phyloP scores from a whole-genome alignment of 208 protist species.

The Trypanosomatidae sp. region DNA sequence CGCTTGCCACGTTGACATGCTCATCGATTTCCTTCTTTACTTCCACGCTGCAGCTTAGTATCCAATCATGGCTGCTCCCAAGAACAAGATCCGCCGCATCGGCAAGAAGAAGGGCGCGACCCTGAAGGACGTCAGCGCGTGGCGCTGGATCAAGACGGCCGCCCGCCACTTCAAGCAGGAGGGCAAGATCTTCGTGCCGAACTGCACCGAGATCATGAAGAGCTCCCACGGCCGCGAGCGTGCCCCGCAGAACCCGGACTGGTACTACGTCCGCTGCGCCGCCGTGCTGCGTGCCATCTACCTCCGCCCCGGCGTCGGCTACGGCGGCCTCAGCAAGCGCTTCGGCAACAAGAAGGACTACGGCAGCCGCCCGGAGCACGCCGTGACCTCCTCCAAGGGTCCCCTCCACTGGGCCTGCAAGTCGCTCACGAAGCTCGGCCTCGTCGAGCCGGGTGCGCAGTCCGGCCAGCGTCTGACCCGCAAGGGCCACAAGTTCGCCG shows the following conservation, averaged over 20 bases:
- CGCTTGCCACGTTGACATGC: no score
- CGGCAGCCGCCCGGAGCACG: constrained; percentile 89
- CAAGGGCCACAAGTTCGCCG: constrained; percentile 94
- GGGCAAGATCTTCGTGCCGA: constrained; percentile 94
- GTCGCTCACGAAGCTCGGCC: constrained; percentile 92
- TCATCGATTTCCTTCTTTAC: no score
- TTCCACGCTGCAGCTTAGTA: no score
- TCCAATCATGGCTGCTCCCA: constrained; percentile 56
- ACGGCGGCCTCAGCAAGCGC: constrained; percentile 92
- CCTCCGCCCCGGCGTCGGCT: constrained; percentile 94
- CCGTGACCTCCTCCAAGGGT: constrained; percentile 74
- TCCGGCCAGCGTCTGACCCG: constrained; percentile 93
- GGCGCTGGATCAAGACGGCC: constrained; percentile 95
- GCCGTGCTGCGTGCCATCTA: constrained; percentile 97
- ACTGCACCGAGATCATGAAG: constrained; percentile 98
- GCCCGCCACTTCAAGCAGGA: constrained; percentile 96
- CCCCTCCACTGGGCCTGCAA: constrained; percentile 95
- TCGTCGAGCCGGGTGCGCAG: constrained; percentile 83
- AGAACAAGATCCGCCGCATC: constrained; percentile 85
- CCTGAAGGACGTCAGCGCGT: constrained; percentile 94
- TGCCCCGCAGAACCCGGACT: constrained; percentile 97
- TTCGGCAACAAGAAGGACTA: constrained; percentile 94
- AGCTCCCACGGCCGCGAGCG: constrained; percentile 96
- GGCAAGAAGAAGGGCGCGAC: constrained; percentile 90
- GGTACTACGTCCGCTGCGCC: constrained; percentile 98